These are phyloP conservation scores for Boletus subparvulus DNA, from an alignment of 768 basidiomycete species.

Conservation along the genomic window DNA sequence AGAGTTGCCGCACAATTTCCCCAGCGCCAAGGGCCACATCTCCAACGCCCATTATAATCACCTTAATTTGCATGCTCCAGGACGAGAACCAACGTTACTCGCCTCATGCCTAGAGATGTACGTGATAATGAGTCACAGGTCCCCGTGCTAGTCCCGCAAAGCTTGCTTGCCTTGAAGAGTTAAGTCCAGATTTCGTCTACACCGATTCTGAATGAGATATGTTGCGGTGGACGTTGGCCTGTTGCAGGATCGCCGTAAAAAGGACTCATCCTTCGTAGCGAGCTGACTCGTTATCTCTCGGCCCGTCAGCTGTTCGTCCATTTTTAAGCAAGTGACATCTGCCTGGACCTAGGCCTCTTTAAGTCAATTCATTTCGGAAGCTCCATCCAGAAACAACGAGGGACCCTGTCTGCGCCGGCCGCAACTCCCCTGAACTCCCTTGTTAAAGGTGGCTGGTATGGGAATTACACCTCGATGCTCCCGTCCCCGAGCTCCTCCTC, in stretches of 20 bases:
- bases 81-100: too few species aligned
- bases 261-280: neutral
- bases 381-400: slow-evolving; percentile 1
- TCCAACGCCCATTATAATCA: neutral
- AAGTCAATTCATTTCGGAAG: slow-evolving; percentile 7
- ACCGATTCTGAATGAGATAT: neutral
- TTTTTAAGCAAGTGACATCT: neutral
- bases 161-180: neutral
- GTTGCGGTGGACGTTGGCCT: neutral
- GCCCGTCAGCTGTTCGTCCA: neutral
- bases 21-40: neutral
- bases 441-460: slow-evolving; percentile 14
- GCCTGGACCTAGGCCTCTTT: slow-evolving; percentile 5
- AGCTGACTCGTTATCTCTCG: neutral
- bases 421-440: neutral
- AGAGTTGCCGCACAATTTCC: neutral
- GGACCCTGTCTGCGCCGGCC: slow-evolving; percentile 1
- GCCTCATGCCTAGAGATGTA: neutral
- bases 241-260: neutral
- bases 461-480: neutral
- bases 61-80: slow-evolving; percentile 2
- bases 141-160: neutral
- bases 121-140: neutral
- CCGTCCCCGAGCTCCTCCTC: neutral
- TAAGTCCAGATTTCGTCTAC: neutral